Evolutionary conservation across 2,329 filamentous ascomycete genomes (phyloP), one percentile per base, ranked within the genome.

Genomic region (Aspergillus fijiensis): DNA sequence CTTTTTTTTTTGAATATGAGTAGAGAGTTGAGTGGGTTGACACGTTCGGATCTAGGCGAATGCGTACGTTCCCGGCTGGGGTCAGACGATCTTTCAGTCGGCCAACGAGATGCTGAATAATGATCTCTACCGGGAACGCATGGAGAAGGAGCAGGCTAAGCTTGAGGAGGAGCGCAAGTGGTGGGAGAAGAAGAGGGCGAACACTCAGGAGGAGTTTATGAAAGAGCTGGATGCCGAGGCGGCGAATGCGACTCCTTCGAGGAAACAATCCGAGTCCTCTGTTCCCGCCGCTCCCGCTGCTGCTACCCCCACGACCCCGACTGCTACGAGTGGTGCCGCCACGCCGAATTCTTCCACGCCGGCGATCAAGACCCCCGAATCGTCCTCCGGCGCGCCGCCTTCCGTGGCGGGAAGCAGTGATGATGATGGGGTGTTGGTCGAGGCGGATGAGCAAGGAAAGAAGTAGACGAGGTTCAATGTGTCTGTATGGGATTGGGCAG

Each of bases 71-170:
- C 89, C 91, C 52, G 89, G 89, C 76, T 99, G 95, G 95, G 95
- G 95, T 63, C 89, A 95, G 73, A 87, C 86, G 59, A 98, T 99
- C 75, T 99, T 99, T 85, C 95, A 99, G 77, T 93, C 91, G 50
- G 95, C 95, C 58, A 96, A 96, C 77, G 95, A 99, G 78, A 97
- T 99, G 78, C 87, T 90, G 60, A 89, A 92, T 72, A 97, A 97
- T 79, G 85, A 86, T 48, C 79, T 87, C 51, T 84, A 96, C 71
- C 90, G 92, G 66, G 83, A 88, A 65, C 85, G 88, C 53, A 83
- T 96, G 21, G 85, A 88, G 51, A 89, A 92, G 63, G 87, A 96
- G 60, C 87, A 93, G 69, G 79, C 82, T 29, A 89, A 91, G 70
- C 81, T 87, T 1, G 82, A 85, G 10, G 81, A 86, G 47, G 95